phyloP scores from a whole-genome alignment of 305 asterid genomes.

The Fraxinus ornus region DNA sequence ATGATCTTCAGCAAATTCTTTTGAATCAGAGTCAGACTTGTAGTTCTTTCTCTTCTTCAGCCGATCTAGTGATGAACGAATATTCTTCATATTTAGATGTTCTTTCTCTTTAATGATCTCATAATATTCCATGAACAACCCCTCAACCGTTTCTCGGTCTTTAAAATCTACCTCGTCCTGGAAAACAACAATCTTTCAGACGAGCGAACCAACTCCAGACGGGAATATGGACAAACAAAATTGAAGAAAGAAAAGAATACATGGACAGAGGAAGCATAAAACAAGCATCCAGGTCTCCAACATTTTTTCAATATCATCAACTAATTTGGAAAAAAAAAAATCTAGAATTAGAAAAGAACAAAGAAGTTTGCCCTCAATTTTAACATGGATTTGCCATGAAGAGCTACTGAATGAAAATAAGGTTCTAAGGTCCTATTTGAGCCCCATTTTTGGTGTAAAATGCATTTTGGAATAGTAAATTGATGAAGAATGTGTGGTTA shows the following conservation, averaged over 20 bases:
- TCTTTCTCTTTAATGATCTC: constrained; percentile 42
- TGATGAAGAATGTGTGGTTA: not conserved
- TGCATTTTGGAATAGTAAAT: not conserved
- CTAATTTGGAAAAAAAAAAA: not conserved
- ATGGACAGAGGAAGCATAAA: not conserved
- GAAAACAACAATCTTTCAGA: constrained; percentile 29
- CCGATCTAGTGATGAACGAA: constrained; percentile 46
- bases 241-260: not conserved
- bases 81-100: constrained; percentile 41
- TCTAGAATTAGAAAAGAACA: not conserved
- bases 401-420: not conserved
- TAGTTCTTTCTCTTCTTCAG: constrained; percentile 26
- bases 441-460: not conserved
- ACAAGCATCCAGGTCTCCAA: not conserved
- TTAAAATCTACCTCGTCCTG: constrained; percentile 71
- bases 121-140: constrained; percentile 77
- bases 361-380: constrained; percentile 10
- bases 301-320: not conserved
- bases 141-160: constrained; percentile 67
- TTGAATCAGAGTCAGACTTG: constrained; percentile 38
- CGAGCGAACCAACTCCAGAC: constrained; percentile 5
- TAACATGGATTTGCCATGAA: constrained; percentile 6
- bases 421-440: not conserved
- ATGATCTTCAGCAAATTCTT: constrained; percentile 39
- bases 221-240: not conserved